Conservation (phyloP, 2,329 filamentous ascomycete genomes). For the Periconia sp. region DNA sequence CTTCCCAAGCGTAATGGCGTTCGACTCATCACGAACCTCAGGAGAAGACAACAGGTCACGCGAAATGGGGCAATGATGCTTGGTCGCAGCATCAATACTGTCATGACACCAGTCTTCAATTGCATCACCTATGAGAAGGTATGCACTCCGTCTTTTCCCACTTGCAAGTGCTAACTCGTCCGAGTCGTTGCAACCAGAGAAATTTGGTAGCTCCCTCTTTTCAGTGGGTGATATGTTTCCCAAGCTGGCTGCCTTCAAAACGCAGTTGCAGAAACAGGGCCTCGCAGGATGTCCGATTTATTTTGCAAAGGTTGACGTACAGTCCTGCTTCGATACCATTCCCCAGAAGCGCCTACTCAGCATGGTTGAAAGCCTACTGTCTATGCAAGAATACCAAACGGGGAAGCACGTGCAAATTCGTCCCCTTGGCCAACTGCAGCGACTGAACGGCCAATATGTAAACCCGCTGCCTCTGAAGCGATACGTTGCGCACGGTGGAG, state of each 20-base stretch:
- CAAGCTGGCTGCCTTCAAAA: constrained; percentile 73
- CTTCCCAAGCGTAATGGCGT: constrained; percentile 80
- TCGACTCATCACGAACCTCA: constrained; percentile 86
- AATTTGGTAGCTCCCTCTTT: constrained; percentile 79
- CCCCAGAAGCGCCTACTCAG: constrained; percentile 77
- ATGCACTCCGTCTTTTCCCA: constrained; percentile 12
- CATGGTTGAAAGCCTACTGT: constrained; percentile 65
- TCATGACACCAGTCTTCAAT: constrained; percentile 75
- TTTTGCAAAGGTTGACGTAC: constrained; percentile 92
- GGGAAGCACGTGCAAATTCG: constrained; percentile 77
- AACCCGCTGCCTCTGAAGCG: constrained; percentile 43
- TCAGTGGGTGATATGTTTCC: constrained; percentile 81
- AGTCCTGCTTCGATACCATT: constrained; percentile 93
- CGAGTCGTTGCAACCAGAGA: constrained; percentile 53
- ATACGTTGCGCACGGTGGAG: constrained; percentile 49
- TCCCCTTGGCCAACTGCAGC: constrained; percentile 48
- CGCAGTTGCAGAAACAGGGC: constrained; percentile 47
- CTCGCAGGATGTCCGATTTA: constrained; percentile 62
- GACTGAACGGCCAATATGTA: constrained; percentile 33
- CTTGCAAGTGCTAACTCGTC: constrained; percentile 10
- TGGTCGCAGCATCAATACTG: constrained; percentile 70
- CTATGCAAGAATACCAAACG: constrained; percentile 70
- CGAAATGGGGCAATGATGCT: constrained; percentile 62
- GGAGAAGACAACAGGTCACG: constrained; percentile 64
- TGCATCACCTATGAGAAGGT: constrained; percentile 82